Conservation (phyloP, 2,329 filamentous ascomycete species). For the Aspergillus aculeatus region DNA sequence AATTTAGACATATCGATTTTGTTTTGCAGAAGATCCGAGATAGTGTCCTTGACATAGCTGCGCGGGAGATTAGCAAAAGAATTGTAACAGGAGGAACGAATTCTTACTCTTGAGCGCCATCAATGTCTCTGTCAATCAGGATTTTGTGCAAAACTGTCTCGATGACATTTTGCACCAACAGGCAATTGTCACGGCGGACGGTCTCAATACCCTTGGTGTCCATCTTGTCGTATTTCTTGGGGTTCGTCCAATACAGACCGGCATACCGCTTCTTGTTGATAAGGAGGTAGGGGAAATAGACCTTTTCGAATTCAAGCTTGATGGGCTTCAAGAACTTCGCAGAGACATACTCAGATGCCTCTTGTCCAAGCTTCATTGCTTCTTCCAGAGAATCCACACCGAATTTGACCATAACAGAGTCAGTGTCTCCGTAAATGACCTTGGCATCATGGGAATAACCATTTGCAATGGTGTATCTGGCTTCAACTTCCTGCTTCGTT, state of each 20-base stretch:
- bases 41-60: slow-evolving; percentile 94
- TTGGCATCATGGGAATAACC: slow-evolving; percentile 92
- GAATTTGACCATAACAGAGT: slow-evolving; percentile 99
- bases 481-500: slow-evolving; percentile 93
- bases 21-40: slow-evolving; percentile 92
- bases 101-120: slow-evolving; percentile 87
- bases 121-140: slow-evolving; percentile 85
- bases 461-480: slow-evolving; percentile 85
- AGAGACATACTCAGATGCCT: slow-evolving; percentile 85
- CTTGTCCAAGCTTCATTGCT: slow-evolving; percentile 92
- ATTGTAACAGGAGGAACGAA: not conserved
- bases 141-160: slow-evolving; percentile 96
- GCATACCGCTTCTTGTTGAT: slow-evolving; percentile 99
- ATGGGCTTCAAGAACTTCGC: slow-evolving; percentile 93
- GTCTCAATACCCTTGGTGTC: slow-evolving; percentile 99
- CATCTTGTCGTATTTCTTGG: slow-evolving; percentile 98
- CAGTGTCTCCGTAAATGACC: slow-evolving; percentile 97
- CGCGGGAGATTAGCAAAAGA: slow-evolving; percentile 36
- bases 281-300: slow-evolving; percentile 94
- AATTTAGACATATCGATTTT: slow-evolving; percentile 99
- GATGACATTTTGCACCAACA: slow-evolving; percentile 93
- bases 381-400: slow-evolving; percentile 82
- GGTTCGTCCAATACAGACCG: slow-evolving; percentile 94
- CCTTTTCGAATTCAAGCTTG: slow-evolving; percentile 98
- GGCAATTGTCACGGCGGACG: slow-evolving; percentile 92